Evolutionary conservation across 2,329 filamentous ascomycete genomes (phyloP).

Genomic region (Venturia aucupariae): DNA sequence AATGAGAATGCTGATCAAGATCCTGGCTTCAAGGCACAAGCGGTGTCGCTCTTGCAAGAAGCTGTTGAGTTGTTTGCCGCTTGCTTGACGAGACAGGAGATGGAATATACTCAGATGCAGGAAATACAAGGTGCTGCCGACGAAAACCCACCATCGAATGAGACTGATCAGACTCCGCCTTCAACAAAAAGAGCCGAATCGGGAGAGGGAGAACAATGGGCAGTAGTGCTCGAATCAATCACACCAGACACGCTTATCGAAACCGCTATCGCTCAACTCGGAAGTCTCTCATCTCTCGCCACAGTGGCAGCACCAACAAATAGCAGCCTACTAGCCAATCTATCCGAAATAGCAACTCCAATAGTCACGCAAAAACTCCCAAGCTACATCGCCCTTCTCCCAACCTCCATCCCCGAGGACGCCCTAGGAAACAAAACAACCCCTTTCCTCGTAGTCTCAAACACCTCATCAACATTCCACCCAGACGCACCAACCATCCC

Average conservation of each 20-base stretch:
- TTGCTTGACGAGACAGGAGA: conserved; percentile 37
- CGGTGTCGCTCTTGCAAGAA: conserved; percentile 49
- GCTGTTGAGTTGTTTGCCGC: conserved; percentile 50
- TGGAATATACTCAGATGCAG: conserved; percentile 34
- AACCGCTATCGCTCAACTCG: conserved; percentile 55
- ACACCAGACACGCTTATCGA: conserved; percentile 58
- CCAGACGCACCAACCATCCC: conserved; percentile 23
- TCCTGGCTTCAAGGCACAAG: conserved; percentile 35
- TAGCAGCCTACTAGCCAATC: conserved; percentile 43
- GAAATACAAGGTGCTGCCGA: conserved; percentile 24
- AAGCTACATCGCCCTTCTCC: conserved; percentile 37
- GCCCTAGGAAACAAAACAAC: conserved; percentile 23
- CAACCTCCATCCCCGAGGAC: conserved; percentile 18
- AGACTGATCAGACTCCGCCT: neutral
- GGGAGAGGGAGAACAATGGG: conserved; percentile 49
- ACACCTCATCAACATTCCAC: conserved; percentile 15
- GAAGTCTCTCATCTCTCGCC: conserved; percentile 36
- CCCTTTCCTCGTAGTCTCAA: conserved; percentile 26
- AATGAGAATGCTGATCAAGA: conserved; percentile 42
- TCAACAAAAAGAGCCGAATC: conserved; percentile 18
- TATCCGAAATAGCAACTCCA: conserved; percentile 46
- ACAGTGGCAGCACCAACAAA: conserved; percentile 41
- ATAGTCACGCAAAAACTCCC: conserved; percentile 46
- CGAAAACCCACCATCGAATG: conserved; percentile 15
- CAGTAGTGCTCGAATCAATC: conserved; percentile 56